Evolutionary conservation across 768 basidiomycete genomes (phyloP), one percentile per base, ranked within the genome.

Genomic region (Lepiota subincarnata): DNA sequence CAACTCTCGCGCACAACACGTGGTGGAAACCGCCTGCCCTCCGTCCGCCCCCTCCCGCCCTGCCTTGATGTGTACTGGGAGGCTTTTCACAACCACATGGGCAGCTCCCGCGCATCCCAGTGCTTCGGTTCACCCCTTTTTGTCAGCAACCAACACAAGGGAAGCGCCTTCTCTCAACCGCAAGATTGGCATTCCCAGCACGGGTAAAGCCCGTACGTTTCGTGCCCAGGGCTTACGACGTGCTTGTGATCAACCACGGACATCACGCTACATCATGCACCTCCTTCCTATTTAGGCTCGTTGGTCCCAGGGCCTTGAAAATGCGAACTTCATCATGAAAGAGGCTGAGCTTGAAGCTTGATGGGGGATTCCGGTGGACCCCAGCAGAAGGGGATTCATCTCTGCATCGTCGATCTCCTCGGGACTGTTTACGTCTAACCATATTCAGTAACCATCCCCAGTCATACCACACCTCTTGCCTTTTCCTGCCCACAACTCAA

Each of bases 271-370:
- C 24, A 58, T 53, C 53, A 45, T 14, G 60, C 58, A 56, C 62
- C 36, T n/a, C 51, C 50, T 41, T 24, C 34, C 16, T n/a, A 7
- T 41, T 38, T 59, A 61, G 47, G 53, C 52, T 53, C 52, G 19
- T 39, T 45, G 56, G 60, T 67, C 67, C 59, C 69, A 70, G 55
- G 46, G 58, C 56, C 57, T 60, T 65, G 58, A 58, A 59, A 57
- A 55, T 61, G 50, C 53, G 58, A 53, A 39, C 37, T 45, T 45
- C 31, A 48, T 31, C 38, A 31, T 16, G 45, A 47, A 24, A 48
- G 28, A 48, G 26, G 44, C 38, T 26, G 38, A 46, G 41, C 28
- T 28, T 39, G 44, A 35, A 47, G 45, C 37, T 28, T 19, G 51
- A 44, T 38, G 19, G 14, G 31, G 31, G 31, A 4, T 11, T 16